These are phyloP conservation scores for Pisolithus tinctorius DNA, from an alignment of 768 basidiomycete species.

Conservation along the genomic window DNA sequence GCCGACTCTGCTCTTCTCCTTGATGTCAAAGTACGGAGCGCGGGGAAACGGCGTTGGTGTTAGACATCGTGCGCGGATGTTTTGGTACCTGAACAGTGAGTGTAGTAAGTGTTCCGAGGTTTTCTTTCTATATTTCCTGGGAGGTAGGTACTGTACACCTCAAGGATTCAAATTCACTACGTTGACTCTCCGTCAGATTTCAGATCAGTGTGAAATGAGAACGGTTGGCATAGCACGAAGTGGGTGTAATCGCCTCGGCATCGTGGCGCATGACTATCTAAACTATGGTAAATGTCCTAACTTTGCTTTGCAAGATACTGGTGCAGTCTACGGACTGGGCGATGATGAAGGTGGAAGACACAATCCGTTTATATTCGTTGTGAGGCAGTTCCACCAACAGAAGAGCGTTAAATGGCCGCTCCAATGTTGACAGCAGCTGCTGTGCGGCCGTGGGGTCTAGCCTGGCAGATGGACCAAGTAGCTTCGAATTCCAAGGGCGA, in stretches of 20 bases:
- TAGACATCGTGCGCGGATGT: too few relatives aligned
- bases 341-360: not conserved
- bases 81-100: too few relatives aligned
- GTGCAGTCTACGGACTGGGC: not conserved
- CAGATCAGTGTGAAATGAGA: too few relatives aligned
- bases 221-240: too few relatives aligned
- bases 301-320: not conserved
- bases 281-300: not conserved
- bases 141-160: too few relatives aligned
- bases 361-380: not conserved
- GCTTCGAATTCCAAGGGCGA: not conserved
- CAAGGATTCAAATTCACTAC: too few relatives aligned
- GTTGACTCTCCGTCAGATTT: too few relatives aligned
- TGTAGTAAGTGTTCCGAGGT: too few relatives aligned
- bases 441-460: not conserved
- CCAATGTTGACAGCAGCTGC: not conserved
- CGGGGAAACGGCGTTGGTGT: too few relatives aligned
- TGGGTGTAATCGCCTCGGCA: constrained; percentile 30
- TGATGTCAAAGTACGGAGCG: too few relatives aligned
- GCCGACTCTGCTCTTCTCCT: too few relatives aligned
- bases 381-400: not conserved
- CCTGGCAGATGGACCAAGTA: not conserved
- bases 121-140: too few relatives aligned
- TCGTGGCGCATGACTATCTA: constrained; percentile 11
- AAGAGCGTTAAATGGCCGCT: not conserved